Base-by-base conservation (phyloP, 129 eudicot species). In the Centaurea solstitialis region DNA sequence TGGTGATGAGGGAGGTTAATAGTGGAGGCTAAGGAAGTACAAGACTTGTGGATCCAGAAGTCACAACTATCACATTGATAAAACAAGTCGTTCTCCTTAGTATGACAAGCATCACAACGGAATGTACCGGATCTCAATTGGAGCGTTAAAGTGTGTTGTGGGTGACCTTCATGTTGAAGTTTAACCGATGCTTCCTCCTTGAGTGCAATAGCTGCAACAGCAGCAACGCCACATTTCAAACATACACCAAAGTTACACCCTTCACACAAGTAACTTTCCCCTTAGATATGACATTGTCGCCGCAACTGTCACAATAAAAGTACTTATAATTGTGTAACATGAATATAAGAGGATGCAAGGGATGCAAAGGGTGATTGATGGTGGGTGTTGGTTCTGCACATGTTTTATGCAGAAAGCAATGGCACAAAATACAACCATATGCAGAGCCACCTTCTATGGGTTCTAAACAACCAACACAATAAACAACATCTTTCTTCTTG, bases 251-350 rank as follows among this genome's bases (percentile, higher is more conserved):
- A 47, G 61, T 47, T n/a, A 47, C 61, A 47, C 4, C 18, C 4
- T 5, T 11, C 5, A 47, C 61, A 47, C 3, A 26, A 26, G 30
- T 26, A 26, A 26, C 30, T 26, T 2, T 2, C 2, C 5, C 59
- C n/a, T 45, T 3, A 15, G 4, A 11, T 12, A 11, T 0, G 13
- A 11, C 17, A 0, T 2, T 11, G 12, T 10, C 12, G 0, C 12
- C 5, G 3, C 59, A 45, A 4, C 12, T 17, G 5, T 45, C 0
- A 45, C 59, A 45, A 1, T 12, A 0, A 11, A 11, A 45, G 0
- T 0, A 0, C 0, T 45, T 5, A 45, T 0, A 1, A 0, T 0
- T 0, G 4, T 0, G 5, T 2, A 12, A 0, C 2, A 41, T 9
- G 50, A 45, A 10, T 0, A 0, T 45, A 45, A 45, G 59, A 3